These are phyloP conservation scores for Debaryomyces castellii DNA, from an alignment of 805 yeast species.

Conservation along the genomic window DNA sequence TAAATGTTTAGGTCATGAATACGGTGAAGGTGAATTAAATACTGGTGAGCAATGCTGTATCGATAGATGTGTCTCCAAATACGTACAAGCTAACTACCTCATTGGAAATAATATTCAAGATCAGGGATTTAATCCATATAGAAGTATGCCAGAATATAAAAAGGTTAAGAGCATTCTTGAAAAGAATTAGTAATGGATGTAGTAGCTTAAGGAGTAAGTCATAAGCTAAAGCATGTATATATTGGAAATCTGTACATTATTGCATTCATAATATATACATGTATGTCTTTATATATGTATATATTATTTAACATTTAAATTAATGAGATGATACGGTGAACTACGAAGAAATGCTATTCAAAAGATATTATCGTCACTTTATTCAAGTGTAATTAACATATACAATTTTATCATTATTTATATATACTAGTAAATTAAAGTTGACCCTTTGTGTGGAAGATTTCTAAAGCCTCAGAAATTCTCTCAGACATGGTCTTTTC, in stretches of 20 bases:
- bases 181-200: neutral
- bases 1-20: slow-evolving; percentile 85
- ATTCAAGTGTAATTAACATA: neutral
- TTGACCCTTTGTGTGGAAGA: slow-evolving; percentile 80
- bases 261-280: neutral
- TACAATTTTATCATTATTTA: slow-evolving; percentile 1
- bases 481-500: slow-evolving; percentile 95
- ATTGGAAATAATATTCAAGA: slow-evolving; percentile 55
- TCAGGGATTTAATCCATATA: slow-evolving; percentile 44
- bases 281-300: neutral
- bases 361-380: neutral
- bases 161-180: slow-evolving; percentile 15
- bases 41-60: slow-evolving; percentile 83
- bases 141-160: slow-evolving; percentile 42
- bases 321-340: neutral
- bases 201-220: neutral
- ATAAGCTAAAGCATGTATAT: neutral
- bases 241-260: neutral
- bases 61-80: slow-evolving; percentile 85
- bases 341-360: neutral
- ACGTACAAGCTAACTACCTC: slow-evolving; percentile 66
- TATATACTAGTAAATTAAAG: slow-evolving; percentile 29
- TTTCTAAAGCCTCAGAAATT: slow-evolving; percentile 76
- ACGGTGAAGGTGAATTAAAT: slow-evolving; percentile 78
- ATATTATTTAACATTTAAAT: neutral